Evolutionary conservation across 2,329 filamentous ascomycete genomes (phyloP).

Genomic region (Aotearoamyces nothofagi): DNA sequence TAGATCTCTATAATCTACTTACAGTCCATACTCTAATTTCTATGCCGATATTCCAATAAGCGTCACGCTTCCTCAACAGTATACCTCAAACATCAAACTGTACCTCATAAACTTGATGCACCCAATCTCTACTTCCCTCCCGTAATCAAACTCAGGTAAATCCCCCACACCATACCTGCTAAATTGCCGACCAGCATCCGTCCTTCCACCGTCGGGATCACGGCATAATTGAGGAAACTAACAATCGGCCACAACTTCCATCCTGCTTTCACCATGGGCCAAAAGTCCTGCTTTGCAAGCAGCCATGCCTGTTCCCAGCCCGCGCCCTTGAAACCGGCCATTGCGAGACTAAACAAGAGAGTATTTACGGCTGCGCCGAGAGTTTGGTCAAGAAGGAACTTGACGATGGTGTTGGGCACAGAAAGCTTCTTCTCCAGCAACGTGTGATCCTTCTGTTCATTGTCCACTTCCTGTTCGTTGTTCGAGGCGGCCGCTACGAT

Average conservation of each 20-base stretch:
- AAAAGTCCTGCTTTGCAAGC: constrained; percentile 38
- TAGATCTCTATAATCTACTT: too few relatives aligned
- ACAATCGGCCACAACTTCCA: constrained; percentile 59
- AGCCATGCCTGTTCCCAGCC: constrained; percentile 28
- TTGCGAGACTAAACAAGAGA: constrained; percentile 43
- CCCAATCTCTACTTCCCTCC: too few relatives aligned
- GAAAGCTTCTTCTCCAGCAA: constrained; percentile 37
- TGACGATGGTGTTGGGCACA: constrained; percentile 47
- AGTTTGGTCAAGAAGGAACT: constrained; percentile 56
- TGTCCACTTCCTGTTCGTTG: constrained; percentile 25
- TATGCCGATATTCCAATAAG: too few relatives aligned
- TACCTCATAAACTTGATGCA: too few relatives aligned
- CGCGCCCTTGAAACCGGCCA: constrained; percentile 24
- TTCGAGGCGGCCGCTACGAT: constrained; percentile 23
- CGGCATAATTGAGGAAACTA: constrained; percentile 50
- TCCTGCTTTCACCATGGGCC: constrained; percentile 49
- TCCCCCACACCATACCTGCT: constrained; percentile 56
- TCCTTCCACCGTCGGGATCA: constrained; percentile 49
- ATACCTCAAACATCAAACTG: too few relatives aligned
- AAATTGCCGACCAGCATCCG: constrained; percentile 52
- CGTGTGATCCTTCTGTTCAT: constrained; percentile 26
- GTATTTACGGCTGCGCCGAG: constrained; percentile 51
- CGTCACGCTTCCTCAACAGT: too few relatives aligned
- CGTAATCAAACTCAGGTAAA: constrained; percentile 53
- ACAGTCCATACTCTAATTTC: too few relatives aligned